A percentile compares a stretch with the other conserved stretches of the same genome.
Conservation (phyloP, 1,284 basidiomycete species). For the Apiotrichum montevideense region DNA sequence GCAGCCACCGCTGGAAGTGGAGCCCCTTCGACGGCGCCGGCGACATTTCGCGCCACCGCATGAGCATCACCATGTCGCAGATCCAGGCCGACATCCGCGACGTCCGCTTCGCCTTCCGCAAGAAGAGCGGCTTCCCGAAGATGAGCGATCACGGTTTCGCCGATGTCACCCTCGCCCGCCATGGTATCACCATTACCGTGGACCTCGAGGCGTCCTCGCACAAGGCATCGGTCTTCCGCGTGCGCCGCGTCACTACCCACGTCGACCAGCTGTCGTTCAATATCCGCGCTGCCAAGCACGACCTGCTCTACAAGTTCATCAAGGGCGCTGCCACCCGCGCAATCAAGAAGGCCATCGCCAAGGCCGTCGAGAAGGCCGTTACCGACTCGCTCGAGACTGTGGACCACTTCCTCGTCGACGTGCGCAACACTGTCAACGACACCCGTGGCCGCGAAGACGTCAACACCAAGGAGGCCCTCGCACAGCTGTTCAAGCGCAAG, state of each 20-base stretch:
- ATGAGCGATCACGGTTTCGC: constrained; percentile 84
- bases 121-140: constrained; percentile 49
- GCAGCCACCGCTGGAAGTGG: constrained; percentile 77
- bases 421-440: constrained; percentile 56
- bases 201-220: constrained; percentile 46
- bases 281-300: constrained; percentile 86
- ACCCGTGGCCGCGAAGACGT: constrained; percentile 57
- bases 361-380: constrained; percentile 71
- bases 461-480: constrained; percentile 57
- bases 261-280: constrained; percentile 78
- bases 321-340: constrained; percentile 51
- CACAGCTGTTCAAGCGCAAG: constrained; percentile 56
- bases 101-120: constrained; percentile 72
- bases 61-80: constrained; percentile 68
- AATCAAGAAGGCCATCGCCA: constrained; percentile 85
- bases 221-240: constrained; percentile 36
- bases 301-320: constrained; percentile 69
- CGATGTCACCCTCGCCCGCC: constrained; percentile 79
- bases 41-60: constrained; percentile 58
- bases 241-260: constrained; percentile 48
- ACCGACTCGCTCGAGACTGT: constrained; percentile 71
- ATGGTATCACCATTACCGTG: constrained; percentile 49
- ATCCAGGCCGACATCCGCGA: constrained; percentile 93
- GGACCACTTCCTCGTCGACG: constrained; percentile 63
- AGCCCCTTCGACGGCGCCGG: constrained; percentile 61